Evolutionary conservation across 2,329 filamentous ascomycete genomes (phyloP).

Genomic region (Nemania sp.): DNA sequence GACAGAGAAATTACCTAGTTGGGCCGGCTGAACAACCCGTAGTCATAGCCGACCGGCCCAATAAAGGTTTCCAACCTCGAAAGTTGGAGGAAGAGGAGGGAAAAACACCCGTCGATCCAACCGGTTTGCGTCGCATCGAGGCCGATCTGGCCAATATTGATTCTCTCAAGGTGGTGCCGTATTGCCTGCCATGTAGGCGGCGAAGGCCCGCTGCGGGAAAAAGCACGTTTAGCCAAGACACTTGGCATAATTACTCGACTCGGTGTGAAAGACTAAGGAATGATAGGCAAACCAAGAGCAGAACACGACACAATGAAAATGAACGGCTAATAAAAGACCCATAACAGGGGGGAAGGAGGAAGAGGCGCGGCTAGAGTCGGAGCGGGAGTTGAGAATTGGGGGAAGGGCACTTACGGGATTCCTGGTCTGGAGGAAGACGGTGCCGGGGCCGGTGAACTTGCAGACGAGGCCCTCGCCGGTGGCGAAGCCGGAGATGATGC

Average conservation of each 20-base stretch:
- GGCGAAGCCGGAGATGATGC: constrained; percentile 84
- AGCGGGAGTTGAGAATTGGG: no score
- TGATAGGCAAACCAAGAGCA: no score
- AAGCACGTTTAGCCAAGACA: constrained; percentile 19
- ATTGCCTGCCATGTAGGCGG: constrained; percentile 56
- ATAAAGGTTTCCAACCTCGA: no score
- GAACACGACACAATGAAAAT: no score
- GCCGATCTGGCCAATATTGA: no score
- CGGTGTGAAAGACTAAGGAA: no score
- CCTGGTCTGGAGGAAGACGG: constrained; percentile 88
- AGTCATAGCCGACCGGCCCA: no score
- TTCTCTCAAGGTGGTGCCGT: constrained; percentile 38
- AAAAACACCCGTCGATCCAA: no score
- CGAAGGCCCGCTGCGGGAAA: constrained; percentile 52
- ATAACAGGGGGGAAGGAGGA: not conserved
- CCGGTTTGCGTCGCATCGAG: no score
- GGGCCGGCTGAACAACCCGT: no score
- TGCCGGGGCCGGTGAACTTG: constrained; percentile 90
- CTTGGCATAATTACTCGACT: not conserved
- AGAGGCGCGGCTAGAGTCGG: no score
- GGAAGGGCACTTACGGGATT: constrained; percentile 64
- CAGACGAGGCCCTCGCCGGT: constrained; percentile 89
- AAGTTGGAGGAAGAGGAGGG: no score
- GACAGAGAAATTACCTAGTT: not conserved
- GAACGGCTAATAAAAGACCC: not conserved